Percentiles rank a stretch among this genome's conserved stretches.
These are phyloP conservation scores for Penicillium sp. DNA, from an alignment of 2,329 filamentous ascomycete genomes.

Conservation along the genomic window DNA sequence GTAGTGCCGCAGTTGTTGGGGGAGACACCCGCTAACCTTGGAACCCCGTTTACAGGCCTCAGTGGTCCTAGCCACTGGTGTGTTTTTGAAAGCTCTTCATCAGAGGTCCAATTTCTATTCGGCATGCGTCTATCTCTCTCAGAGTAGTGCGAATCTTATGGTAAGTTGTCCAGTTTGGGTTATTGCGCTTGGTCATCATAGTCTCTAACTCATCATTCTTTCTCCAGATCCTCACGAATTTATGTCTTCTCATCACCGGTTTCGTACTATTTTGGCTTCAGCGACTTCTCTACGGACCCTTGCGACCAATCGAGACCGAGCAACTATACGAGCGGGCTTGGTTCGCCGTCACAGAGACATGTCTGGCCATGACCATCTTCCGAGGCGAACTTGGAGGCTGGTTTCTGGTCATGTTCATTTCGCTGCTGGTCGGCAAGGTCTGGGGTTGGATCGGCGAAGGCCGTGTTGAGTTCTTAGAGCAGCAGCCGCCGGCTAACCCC, in stretches of 20 bases:
- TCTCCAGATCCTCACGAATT: slow-evolving; percentile 79
- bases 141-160: slow-evolving; percentile 94
- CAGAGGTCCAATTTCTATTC: slow-evolving; percentile 98
- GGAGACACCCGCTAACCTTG: slow-evolving; percentile 13
- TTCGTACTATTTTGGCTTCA: slow-evolving; percentile 84
- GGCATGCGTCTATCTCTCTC: slow-evolving; percentile 91
- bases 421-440: slow-evolving; percentile 87
- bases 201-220: not conserved
- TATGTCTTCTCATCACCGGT: slow-evolving; percentile 77
- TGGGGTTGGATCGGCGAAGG: slow-evolving; percentile 99
- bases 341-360: slow-evolving; percentile 97
- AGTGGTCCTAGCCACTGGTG: slow-evolving; percentile 75
- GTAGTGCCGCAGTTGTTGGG: slow-evolving; percentile 17
- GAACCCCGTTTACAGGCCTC: slow-evolving; percentile 59
- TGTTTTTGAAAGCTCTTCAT: slow-evolving; percentile 86
- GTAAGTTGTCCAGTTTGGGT: slow-evolving; percentile 48
- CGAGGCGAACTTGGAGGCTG: slow-evolving; percentile 90
- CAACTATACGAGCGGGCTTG: slow-evolving; percentile 96
- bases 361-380: slow-evolving; percentile 97
- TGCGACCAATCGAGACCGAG: slow-evolving; percentile 92
- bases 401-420: slow-evolving; percentile 96
- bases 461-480: slow-evolving; percentile 88
- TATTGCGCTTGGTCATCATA: not conserved
- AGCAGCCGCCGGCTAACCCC: slow-evolving; percentile 88
- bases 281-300: slow-evolving; percentile 81